phyloP scores from a whole-genome alignment of 2,329 filamentous ascomycete genomes.

The Beauveria bassiana region DNA sequence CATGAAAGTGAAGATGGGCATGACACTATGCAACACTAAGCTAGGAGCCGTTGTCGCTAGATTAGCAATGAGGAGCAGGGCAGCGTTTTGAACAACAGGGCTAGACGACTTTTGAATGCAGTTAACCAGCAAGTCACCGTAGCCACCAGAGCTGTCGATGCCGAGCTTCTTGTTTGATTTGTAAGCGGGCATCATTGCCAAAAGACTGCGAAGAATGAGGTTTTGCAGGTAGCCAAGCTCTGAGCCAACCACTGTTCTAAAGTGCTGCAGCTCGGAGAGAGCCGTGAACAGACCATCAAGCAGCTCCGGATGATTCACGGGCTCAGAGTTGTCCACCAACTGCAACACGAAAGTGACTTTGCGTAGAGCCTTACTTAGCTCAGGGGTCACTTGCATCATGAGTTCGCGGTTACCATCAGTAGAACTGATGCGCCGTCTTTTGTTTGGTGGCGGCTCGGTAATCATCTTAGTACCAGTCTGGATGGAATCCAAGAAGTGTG shows the following conservation, averaged over 20 bases:
- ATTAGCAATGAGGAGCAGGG: slow-evolving; percentile 78
- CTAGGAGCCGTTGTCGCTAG: slow-evolving; percentile 84
- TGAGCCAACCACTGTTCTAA: slow-evolving; percentile 71
- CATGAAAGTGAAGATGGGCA: slow-evolving; percentile 99
- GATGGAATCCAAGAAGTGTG: slow-evolving; percentile 65
- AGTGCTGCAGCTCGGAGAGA: slow-evolving; percentile 79
- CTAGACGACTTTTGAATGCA: slow-evolving; percentile 88
- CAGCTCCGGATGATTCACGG: slow-evolving; percentile 67
- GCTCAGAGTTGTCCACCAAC: slow-evolving; percentile 72
- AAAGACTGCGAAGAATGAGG: slow-evolving; percentile 70
- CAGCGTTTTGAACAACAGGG: slow-evolving; percentile 88
- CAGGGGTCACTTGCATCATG: slow-evolving; percentile 53
- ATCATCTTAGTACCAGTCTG: slow-evolving; percentile 67
- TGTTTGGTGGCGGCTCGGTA: slow-evolving; percentile 64
- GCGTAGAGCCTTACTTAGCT: slow-evolving; percentile 60
- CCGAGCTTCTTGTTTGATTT: slow-evolving; percentile 53
- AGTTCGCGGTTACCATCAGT: slow-evolving; percentile 56
- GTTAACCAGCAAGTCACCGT: slow-evolving; percentile 85
- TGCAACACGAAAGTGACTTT: slow-evolving; percentile 84
- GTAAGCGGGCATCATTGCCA: slow-evolving; percentile 75
- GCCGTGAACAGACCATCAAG: slow-evolving; percentile 74
- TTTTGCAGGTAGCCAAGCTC: slow-evolving; percentile 88
- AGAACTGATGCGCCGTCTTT: slow-evolving; percentile 71
- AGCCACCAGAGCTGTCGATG: slow-evolving; percentile 71
- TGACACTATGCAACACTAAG: slow-evolving; percentile 88